A percentile compares a stretch with the other conserved stretches of the same genome.
These are phyloP conservation scores for Seiridium cupressi DNA, from an alignment of 2,329 filamentous ascomycete species.

Conservation along the genomic window DNA sequence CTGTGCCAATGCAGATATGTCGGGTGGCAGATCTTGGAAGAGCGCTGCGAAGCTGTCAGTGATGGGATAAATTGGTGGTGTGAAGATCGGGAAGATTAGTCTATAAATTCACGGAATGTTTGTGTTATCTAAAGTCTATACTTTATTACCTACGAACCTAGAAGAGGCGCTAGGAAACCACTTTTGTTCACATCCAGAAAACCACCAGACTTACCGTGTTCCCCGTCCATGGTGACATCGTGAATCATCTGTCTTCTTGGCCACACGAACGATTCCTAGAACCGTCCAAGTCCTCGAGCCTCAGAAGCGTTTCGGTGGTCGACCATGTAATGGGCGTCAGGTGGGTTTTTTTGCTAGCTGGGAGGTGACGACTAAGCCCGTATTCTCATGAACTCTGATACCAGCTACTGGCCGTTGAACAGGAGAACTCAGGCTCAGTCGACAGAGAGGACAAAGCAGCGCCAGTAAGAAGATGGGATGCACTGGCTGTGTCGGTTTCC, in stretches of 20 bases:
- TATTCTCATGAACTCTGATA: not conserved
- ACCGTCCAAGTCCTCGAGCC: not conserved
- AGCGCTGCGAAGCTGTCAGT: not conserved
- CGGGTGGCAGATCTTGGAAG: not conserved
- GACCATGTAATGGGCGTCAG: not conserved
- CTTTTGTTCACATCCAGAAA: too few relatives aligned
- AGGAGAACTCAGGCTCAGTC: not conserved
- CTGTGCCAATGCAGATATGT: not conserved
- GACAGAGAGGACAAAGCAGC: not conserved
- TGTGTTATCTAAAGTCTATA: too few relatives aligned
- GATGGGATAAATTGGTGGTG: not conserved
- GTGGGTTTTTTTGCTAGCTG: not conserved
- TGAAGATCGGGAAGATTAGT: too few relatives aligned
- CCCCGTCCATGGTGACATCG: too few relatives aligned
- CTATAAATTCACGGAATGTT: too few relatives aligned
- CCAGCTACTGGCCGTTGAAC: not conserved
- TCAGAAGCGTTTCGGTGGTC: not conserved
- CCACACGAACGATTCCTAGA: not conserved
- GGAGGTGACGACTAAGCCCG: not conserved
- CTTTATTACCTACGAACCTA: too few relatives aligned
- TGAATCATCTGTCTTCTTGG: too few relatives aligned
- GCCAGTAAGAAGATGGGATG: not conserved
- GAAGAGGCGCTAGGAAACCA: too few relatives aligned
- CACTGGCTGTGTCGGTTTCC: not conserved
- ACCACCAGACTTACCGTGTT: too few relatives aligned